Evolutionary conservation across 164 flowering plant species (phyloP).

Genomic region (Chimonanthus praecox): DNA sequence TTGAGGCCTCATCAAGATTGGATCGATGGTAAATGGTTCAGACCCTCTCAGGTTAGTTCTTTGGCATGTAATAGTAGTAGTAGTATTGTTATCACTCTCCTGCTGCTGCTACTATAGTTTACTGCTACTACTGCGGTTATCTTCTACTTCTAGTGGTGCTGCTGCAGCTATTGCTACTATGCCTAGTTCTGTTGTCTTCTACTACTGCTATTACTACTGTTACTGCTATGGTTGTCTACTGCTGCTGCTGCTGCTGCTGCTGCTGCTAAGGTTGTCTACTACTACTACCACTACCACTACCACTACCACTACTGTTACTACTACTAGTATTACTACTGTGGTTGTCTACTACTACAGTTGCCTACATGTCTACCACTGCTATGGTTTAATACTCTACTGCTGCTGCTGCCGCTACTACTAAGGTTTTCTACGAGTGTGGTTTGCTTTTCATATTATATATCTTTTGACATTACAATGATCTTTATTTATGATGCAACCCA

Average conservation of each 20-base stretch:
- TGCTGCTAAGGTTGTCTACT: not conserved
- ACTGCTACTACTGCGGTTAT: not conserved
- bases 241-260: too few species aligned
- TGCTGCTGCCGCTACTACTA: not conserved
- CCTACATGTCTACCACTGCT: not conserved
- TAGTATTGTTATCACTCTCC: not conserved
- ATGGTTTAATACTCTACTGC: not conserved
- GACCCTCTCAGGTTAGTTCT: constrained; percentile 37
- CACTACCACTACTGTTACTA: not conserved
- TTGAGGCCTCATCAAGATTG: constrained; percentile 74
- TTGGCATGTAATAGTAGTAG: not conserved
- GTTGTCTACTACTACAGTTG: not conserved
- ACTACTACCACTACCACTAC: not conserved
- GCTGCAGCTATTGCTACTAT: not conserved
- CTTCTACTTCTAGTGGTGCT: not conserved
- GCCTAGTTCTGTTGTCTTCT: not conserved
- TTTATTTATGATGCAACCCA: not conserved
- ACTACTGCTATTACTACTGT: too few species aligned
- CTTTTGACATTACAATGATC: not conserved
- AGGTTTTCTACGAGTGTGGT: not conserved
- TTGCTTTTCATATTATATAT: not conserved
- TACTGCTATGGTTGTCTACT: not conserved
- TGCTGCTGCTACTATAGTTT: not conserved
- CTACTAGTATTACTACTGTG: too few species aligned
- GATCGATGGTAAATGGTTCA: constrained; percentile 68